These are phyloP conservation scores for Gnomoniopsis smithogilvyi DNA, from an alignment of 2,329 filamentous ascomycete genomes.

Conservation along the genomic window DNA sequence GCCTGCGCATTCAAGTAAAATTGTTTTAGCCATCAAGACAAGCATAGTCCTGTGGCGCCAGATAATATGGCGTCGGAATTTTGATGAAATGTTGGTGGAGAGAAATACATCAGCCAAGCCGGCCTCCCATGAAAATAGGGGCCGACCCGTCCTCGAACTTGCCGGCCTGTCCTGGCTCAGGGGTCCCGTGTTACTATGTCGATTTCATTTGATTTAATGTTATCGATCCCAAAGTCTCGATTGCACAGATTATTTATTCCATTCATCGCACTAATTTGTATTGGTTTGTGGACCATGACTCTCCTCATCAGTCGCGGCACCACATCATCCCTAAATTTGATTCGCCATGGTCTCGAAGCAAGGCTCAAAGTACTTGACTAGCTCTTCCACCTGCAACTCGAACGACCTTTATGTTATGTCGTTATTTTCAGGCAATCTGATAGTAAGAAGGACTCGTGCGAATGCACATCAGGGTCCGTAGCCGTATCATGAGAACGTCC, in stretches of 20 bases:
- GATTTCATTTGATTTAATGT: background rate
- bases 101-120: background rate
- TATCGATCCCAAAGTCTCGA: background rate
- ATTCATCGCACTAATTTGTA: background rate
- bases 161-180: background rate
- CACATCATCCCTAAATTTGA: no score
- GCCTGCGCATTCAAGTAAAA: background rate
- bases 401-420: no score
- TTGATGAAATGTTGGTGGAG: background rate
- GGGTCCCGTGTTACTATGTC: background rate
- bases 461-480: no score
- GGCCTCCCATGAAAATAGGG: background rate
- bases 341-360: no score
- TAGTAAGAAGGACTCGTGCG: no score
- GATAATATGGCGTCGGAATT: background rate
- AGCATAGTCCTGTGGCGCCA: background rate
- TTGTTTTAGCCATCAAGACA: background rate
- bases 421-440: no score
- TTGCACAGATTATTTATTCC: background rate
- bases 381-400: background rate
- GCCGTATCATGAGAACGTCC: slow-evolving; percentile 40
- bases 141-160: background rate
- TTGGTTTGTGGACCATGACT: no score
- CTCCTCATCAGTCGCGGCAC: no score
- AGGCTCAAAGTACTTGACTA: no score